phyloP scores from a whole-genome alignment of 257 asterid genomes.

The Scutellaria galericulata region DNA sequence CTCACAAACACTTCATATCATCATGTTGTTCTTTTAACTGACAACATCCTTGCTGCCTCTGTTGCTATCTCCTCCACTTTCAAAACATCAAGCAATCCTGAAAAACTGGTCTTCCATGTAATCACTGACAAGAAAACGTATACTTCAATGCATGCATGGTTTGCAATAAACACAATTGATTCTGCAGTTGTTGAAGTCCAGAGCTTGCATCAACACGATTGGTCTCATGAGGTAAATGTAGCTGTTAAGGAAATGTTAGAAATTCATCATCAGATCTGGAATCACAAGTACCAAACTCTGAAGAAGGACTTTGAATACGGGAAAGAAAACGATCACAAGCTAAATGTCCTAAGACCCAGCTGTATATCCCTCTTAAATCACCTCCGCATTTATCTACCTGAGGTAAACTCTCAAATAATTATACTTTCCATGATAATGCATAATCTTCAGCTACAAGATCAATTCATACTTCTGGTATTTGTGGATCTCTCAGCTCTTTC shows the following conservation, averaged over 20 bases:
- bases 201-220: constrained; percentile 88
- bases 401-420: constrained; percentile 57
- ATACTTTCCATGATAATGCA: constrained; percentile 30
- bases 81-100: constrained; percentile 57
- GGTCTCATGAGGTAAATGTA: constrained; percentile 73
- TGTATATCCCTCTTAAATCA: constrained; percentile 75
- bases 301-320: constrained; percentile 49
- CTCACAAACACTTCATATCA: constrained; percentile 66
- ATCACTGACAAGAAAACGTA: constrained; percentile 86
- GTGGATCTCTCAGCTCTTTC: constrained; percentile 72
- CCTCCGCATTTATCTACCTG: constrained; percentile 83
- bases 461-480: constrained; percentile 43
- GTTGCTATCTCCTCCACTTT: constrained; percentile 74
- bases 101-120: constrained; percentile 74
- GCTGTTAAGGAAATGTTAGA: constrained; percentile 71
- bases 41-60: constrained; percentile 90
- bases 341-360: constrained; percentile 66
- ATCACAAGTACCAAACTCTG: constrained; percentile 48
- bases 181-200: constrained; percentile 80
- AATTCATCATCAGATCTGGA: constrained; percentile 73
- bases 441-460: constrained; percentile 34
- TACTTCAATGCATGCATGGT: constrained; percentile 90
- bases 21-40: constrained; percentile 81
- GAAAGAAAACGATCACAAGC: constrained; percentile 49
- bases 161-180: constrained; percentile 62